A percentile compares a stretch with the other conserved stretches of the same genome.
Conservation (phyloP, 139 green algal species). For the Spirogloea muscicola region DNA sequence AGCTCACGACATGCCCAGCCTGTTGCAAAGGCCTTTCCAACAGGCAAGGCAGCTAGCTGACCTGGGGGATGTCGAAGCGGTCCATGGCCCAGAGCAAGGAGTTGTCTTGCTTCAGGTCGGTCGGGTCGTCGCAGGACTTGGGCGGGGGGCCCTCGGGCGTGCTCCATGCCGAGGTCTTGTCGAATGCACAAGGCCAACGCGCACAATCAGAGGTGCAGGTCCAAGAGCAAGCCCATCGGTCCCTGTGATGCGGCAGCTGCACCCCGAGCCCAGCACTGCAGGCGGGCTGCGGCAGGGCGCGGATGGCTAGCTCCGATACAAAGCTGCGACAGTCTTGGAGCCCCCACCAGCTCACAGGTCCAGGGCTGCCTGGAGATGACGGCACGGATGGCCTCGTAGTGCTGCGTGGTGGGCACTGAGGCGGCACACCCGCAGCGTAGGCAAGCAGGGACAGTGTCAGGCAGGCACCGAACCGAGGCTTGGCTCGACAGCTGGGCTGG, state of each 20-base stretch:
- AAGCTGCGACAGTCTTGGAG: background rate
- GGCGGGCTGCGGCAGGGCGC: too few relatives aligned
- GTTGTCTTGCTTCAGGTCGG: constrained; percentile 27
- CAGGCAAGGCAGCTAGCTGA: too few relatives aligned
- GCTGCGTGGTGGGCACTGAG: constrained; percentile 4
- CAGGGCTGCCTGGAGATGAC: constrained; percentile 6
- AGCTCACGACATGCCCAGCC: too few relatives aligned
- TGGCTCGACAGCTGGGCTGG: too few relatives aligned
- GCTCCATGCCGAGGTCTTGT: background rate
- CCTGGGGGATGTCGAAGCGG: constrained; percentile 28
- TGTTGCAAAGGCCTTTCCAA: too few relatives aligned
- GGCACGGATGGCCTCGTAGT: constrained; percentile 29
- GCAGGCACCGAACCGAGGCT: too few relatives aligned
- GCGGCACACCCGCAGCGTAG: too few relatives aligned
- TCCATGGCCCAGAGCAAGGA: constrained; percentile 31
- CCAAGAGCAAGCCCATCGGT: background rate
- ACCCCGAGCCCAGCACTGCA: too few relatives aligned
- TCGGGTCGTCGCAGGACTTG: background rate
- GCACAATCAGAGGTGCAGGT: background rate
- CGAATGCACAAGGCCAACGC: background rate
- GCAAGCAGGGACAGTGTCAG: too few relatives aligned
- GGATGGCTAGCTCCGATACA: background rate
- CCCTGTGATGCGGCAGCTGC: background rate
- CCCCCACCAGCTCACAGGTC: constrained; percentile 26
- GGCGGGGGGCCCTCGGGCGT: background rate